Evolutionary conservation across 768 basidiomycete genomes (phyloP).

Genomic region (Tricholoma bakamatsutake): DNA sequence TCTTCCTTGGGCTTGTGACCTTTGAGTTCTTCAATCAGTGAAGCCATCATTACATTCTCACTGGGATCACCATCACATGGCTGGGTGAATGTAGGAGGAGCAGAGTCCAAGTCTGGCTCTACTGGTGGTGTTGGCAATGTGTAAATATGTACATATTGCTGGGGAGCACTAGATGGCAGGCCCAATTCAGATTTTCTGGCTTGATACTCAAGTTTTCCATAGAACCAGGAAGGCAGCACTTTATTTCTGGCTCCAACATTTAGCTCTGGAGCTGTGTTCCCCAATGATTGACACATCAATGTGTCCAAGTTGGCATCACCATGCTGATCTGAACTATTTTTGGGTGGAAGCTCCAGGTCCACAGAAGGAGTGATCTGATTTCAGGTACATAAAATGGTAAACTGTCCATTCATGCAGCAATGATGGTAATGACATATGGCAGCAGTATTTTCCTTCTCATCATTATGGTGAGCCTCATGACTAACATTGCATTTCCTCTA

Average conservation of each 20-base stretch:
- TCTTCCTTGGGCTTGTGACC: neutral
- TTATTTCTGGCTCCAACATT: neutral
- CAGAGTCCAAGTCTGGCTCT: neutral
- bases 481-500: neutral
- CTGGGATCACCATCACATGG: neutral
- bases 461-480: neutral
- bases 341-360: neutral
- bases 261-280: neutral
- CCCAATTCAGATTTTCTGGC: conserved; percentile 38
- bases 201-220: conserved; percentile 18
- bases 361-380: neutral
- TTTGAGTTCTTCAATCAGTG: neutral
- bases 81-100: neutral
- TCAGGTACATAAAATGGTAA: neutral
- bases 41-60: neutral
- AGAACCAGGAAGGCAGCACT: neutral
- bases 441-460: neutral
- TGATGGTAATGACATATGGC: neutral
- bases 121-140: neutral
- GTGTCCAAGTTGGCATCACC: neutral
- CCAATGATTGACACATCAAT: neutral
- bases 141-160: conserved; percentile 8
- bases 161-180: conserved; percentile 22
- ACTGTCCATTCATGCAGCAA: neutral
- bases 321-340: neutral